A percentile compares a stretch with the other conserved stretches of the same genome.
These are phyloP conservation scores for Termitomyces sp. DNA, from an alignment of 768 basidiomycete species.

Conservation along the genomic window DNA sequence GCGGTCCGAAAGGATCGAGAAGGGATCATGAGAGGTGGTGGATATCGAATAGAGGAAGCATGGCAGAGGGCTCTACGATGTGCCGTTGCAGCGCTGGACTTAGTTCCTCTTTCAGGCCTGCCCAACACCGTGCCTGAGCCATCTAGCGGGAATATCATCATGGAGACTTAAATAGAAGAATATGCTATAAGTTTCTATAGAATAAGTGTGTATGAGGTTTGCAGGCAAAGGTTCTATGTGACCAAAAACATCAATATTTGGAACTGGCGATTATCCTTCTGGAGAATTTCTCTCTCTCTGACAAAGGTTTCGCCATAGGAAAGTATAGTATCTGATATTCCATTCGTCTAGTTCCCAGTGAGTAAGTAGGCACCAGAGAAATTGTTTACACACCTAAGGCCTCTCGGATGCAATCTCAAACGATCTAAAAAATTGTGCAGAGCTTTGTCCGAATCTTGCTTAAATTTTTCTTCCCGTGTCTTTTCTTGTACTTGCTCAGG, in stretches of 20 bases:
- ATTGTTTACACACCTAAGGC: constrained; percentile 12
- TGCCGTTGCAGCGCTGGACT: constrained; percentile 69
- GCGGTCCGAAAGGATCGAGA: constrained; percentile 72
- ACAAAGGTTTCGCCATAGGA: constrained; percentile 61
- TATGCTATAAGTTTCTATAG: too few species aligned
- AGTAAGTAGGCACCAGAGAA: neutral
- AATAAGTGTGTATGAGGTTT: neutral
- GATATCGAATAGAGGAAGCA: constrained; percentile 75
- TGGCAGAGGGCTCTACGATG: constrained; percentile 78
- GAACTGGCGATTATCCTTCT: constrained; percentile 52
- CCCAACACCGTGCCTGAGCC: constrained; percentile 9
- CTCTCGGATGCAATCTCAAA: constrained; percentile 14
- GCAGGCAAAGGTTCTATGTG: neutral
- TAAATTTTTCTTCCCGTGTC: neutral
- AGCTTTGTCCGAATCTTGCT: constrained; percentile 8
- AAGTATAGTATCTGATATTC: constrained; percentile 85
- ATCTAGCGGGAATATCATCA: constrained; percentile 37
- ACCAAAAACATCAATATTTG: constrained; percentile 19
- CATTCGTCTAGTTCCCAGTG: constrained; percentile 33
- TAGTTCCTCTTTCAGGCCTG: constrained; percentile 41
- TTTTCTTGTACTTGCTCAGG: neutral
- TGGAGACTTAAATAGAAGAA: constrained; percentile 27
- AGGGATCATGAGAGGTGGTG: constrained; percentile 78
- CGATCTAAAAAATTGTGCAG: constrained; percentile 4
- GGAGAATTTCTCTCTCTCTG: constrained; percentile 39